Evolutionary conservation across 768 basidiomycete genomes (phyloP), one percentile per base, ranked within the genome.

Genomic region (Amanita exitialis): DNA sequence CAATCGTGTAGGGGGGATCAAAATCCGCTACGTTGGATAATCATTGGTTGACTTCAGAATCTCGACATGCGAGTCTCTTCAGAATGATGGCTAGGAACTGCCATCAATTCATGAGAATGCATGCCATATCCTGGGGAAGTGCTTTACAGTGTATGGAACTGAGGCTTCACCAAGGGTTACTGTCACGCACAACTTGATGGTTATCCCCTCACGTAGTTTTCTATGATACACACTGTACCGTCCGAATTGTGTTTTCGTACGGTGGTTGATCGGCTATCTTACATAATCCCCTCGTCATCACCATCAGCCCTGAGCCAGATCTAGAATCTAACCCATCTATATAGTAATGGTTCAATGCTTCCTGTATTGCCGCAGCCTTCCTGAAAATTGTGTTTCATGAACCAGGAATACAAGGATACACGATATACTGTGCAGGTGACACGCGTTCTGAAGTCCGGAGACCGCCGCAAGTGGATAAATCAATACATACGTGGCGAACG

Each of bases 1-100:
- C 49, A 81, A 73, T 61, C 81, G 83, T 43, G 67, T 74, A 12
- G 77, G 77, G 45, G 81, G 75, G 12, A 81, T 86, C 70, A 90
- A 87, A 69, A 82, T 89, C 62, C 83, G 87, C 41, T 81, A 82
- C 62, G 76, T 80, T 60, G 84, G 84, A 65, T 89, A 71, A 67
- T 50, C 20, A 42, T 36, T 28, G 39, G 39, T 20, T 12, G 18
- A 20, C 39, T 46, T 18, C 15, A n/a, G 34, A 16, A 20, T 52
- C 35, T 44, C 25, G 52, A 30, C 13, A n/a, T 48, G 36, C 15
- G 34, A 51, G 32, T 30, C 28, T 37, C 13, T 42, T 30, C 42
- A 36, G 20, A 38, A 20, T 10, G 16, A 43, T 41, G 28, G 38
- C 13, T 39, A 23, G 12, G 9, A 41, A 25, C 27, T 9, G 28